Evolutionary conservation across 2,329 filamentous ascomycete genomes (phyloP).

Genomic region (Fusarium udum): DNA sequence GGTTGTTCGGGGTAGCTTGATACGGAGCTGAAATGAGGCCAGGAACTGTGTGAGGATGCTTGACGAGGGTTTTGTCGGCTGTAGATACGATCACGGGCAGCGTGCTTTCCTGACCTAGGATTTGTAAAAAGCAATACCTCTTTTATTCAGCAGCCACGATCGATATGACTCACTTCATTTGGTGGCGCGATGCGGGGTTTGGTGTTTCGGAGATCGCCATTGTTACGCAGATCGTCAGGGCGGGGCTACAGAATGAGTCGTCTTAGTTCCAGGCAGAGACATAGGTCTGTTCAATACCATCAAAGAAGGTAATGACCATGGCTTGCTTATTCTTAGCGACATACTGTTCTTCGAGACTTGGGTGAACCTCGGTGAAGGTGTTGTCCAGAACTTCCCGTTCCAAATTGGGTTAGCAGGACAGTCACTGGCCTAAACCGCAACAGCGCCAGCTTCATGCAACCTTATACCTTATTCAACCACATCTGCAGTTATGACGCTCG

Average conservation of each 20-base stretch:
- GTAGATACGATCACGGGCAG: fast-evolving
- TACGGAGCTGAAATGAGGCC: fast-evolving
- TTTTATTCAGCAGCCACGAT: neutral
- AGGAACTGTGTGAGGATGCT: neutral
- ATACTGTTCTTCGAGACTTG: fast-evolving
- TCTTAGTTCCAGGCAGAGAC: neutral
- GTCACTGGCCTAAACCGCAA: neutral
- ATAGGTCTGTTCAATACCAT: fast-evolving
- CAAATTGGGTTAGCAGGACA: neutral
- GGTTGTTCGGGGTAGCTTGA: neutral
- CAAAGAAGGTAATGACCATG: fast-evolving
- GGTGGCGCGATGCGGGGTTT: neutral
- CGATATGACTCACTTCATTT: neutral
- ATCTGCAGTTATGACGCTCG: fast-evolving
- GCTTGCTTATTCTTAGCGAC: neutral
- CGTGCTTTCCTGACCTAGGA: fast-evolving
- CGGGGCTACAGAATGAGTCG: neutral
- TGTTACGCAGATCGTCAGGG: neutral
- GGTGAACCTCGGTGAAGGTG: neutral
- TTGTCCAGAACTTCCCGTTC: fast-evolving
- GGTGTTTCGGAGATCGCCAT: neutral
- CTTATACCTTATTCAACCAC: neutral
- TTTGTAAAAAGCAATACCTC: fast-evolving
- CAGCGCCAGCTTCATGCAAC: neutral
- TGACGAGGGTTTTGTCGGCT: fast-evolving